A percentile compares a stretch with the other conserved stretches of the same genome.
Evolutionary conservation across 2,329 filamentous ascomycete species (phyloP).

Genomic region (Fusarium humuli): DNA sequence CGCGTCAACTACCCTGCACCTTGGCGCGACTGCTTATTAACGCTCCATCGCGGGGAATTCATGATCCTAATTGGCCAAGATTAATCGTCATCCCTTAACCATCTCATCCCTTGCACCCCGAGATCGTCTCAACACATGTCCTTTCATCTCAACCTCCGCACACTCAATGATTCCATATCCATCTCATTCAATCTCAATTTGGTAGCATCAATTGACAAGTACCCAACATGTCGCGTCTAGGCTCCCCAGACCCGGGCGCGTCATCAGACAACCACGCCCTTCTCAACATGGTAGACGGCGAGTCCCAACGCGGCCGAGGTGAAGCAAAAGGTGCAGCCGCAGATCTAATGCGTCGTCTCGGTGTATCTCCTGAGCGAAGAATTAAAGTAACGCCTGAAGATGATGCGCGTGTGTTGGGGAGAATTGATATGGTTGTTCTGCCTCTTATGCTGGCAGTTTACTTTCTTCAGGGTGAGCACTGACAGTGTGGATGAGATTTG

Average conservation of each 20-base stretch:
- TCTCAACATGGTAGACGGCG: constrained; percentile 18
- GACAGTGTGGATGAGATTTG: accelerated
- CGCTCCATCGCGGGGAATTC: background rate
- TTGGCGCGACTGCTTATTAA: constrained; percentile 8
- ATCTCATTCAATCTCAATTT: too few species aligned
- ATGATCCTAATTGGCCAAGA: constrained; percentile 13
- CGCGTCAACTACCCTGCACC: background rate
- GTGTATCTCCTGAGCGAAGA: constrained; percentile 27
- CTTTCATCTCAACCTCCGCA: too few species aligned
- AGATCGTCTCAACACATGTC: background rate
- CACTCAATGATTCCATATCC: accelerated
- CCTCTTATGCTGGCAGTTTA: constrained; percentile 41
- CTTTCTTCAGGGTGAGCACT: constrained; percentile 25
- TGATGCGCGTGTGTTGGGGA: constrained; percentile 31
- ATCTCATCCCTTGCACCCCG: constrained; percentile 1
- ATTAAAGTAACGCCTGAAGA: constrained; percentile 39
- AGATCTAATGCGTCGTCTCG: constrained; percentile 23
- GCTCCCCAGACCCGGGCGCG: constrained; percentile 19
- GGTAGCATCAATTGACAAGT: too few species aligned
- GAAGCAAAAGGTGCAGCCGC: constrained; percentile 1
- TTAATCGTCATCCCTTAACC: constrained; percentile 7
- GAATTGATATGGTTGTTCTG: constrained; percentile 36
- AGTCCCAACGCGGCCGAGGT: background rate
- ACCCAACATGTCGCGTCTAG: constrained; percentile 1
- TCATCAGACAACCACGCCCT: constrained; percentile 25